Percentiles rank a stretch among this genome's conserved stretches.
These are phyloP conservation scores for Vitis vinifera DNA, from an alignment of 164 flowering plant species.

Conservation along the genomic window ASM3070453v1 NC_081805.1:5428001-5428500, in stretches of 20 bases:
- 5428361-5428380: too few species aligned
- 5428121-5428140: conserved; percentile 18
- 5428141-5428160: background rate
- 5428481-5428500: too few species aligned
- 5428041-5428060: conserved; percentile 78
- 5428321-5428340: background rate
- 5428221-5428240: background rate
- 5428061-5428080: conserved; percentile 74
- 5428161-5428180: too few species aligned
- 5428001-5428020: conserved; percentile 91
- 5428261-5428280: background rate
- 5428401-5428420: too few species aligned
- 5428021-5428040: conserved; percentile 68
- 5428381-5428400: too few species aligned
- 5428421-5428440: too few species aligned
- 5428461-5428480: too few species aligned
- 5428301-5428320: background rate
- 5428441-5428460: too few species aligned
- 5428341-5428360: too few species aligned
- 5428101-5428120: conserved; percentile 66
- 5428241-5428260: conserved; percentile 1
- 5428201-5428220: too few species aligned
- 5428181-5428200: too few species aligned
- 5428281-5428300: background rate
- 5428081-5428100: conserved; percentile 78